Evolutionary conservation across 108 stramenopile species (phyloP), one percentile per base, ranked within the genome.

Genomic region (Chaetoceros muelleri): DNA sequence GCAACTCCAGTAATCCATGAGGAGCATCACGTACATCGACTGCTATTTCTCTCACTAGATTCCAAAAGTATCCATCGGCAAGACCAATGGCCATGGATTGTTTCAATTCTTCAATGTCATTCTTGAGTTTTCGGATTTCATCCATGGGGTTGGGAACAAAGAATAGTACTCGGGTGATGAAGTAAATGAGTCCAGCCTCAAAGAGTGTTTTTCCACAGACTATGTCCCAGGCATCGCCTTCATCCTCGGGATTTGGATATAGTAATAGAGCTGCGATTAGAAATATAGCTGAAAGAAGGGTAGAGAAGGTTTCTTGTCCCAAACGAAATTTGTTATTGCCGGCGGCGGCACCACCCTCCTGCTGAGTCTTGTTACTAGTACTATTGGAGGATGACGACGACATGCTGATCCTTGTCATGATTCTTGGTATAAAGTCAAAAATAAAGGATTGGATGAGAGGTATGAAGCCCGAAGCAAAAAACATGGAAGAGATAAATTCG

Each of bases 21-120:
- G 34, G 34, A 10, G 34, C 34, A 40, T 40, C 34, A 40, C 34
- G 34, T 10, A 40, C 13, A 13, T 40, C 34, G 13, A 40, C 13
- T 40, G 34, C 34, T 10, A 40, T 40, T 40, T 40, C 34, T 13
- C 13, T 40, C 8, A 51, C 23, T 5, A 51, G 25, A 26, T 51
- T 51, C 23, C 23, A 51, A 51, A 51, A 51, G 49, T 51, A 51
- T 25, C 49, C 49, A 26, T 51, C 49, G 16, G 49, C 49, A 51
- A 51, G 49, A 5, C 49, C 49, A 25, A 51, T 24, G 10, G 49
- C 49, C 23, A 51, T 26, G 5, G 49, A 51, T 51, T 24, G 23
- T 26, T 51, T 26, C 10, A 51, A 16, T 5, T 5, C 49, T 26
- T 5, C 16, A 10, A 51, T 26, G 5, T 51, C 25, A 8, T 51